Evolutionary conservation across 2,329 filamentous ascomycete genomes (phyloP).

Genomic region (Botrytis galanthina): DNA sequence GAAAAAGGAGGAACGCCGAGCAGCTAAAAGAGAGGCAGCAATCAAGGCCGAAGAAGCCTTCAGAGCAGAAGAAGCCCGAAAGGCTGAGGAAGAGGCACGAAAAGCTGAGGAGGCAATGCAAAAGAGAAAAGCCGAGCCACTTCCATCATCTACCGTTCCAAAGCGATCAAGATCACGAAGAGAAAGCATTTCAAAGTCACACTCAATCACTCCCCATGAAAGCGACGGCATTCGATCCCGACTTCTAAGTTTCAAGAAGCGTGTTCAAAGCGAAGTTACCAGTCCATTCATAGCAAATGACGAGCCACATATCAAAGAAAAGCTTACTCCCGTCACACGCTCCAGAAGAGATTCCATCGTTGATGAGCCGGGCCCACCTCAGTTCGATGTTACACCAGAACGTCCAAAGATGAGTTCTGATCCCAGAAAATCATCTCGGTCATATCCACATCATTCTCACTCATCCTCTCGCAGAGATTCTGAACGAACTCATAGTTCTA

Average conservation of each 20-base stretch:
- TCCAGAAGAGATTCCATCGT: slow-evolving; percentile 3
- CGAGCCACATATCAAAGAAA: slow-evolving; percentile 32
- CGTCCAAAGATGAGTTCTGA: slow-evolving; percentile 6
- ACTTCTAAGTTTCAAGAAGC: slow-evolving; percentile 10
- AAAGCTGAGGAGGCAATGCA: slow-evolving; percentile 3
- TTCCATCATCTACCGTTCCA: not conserved
- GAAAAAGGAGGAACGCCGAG: slow-evolving; percentile 33
- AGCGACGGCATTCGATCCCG: slow-evolving; percentile 1
- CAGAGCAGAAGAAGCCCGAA: not conserved
- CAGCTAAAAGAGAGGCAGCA: slow-evolving; percentile 22
- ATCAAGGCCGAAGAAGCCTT: slow-evolving; percentile 11
- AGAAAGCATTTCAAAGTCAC: slow-evolving; percentile 8
- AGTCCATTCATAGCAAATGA: slow-evolving; percentile 30
- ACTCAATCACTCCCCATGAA: slow-evolving; percentile 6
- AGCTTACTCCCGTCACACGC: slow-evolving; percentile 11
- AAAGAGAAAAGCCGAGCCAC: not conserved
- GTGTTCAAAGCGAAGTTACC: slow-evolving; percentile 31
- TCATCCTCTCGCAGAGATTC: slow-evolving; percentile 13
- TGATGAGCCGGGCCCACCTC: slow-evolving; percentile 5
- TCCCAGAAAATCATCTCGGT: slow-evolving; percentile 12
- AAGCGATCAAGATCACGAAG: slow-evolving; percentile 17
- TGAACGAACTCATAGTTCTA: not conserved
- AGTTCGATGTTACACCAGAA: slow-evolving; percentile 13
- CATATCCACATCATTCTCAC: slow-evolving; percentile 19
- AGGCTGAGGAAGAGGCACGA: slow-evolving; percentile 6